Percentiles rank a stretch among this genome's conserved stretches.
Conservation (phyloP, 306 rosid species). For the Ammopiptanthus mongolicus region DNA sequence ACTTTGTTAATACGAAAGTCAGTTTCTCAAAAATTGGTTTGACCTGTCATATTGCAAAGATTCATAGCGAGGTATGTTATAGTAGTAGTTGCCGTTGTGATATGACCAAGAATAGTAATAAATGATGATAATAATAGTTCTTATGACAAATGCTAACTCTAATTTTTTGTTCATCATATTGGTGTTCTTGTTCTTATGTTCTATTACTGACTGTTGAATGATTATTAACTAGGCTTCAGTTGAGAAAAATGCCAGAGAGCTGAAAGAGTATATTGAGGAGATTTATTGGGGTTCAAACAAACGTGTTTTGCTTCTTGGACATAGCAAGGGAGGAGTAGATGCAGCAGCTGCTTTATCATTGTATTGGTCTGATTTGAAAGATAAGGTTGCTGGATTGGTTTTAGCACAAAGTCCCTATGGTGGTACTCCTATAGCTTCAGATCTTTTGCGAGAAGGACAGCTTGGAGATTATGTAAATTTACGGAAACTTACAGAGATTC, state of each 20-base stretch:
- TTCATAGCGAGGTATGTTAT: conserved; percentile 85
- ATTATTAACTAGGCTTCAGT: conserved; percentile 67
- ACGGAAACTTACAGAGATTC: conserved; percentile 86
- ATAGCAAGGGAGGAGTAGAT: conserved; percentile 99
- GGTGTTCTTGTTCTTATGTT: background rate
- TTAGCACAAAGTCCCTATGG: conserved; percentile 98
- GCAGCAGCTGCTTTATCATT: conserved; percentile 95
- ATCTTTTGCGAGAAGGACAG: conserved; percentile 94
- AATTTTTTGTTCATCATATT: background rate
- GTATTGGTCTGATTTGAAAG: conserved; percentile 95
- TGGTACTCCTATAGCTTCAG: conserved; percentile 96
- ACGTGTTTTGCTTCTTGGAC: conserved; percentile 93
- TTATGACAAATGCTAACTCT: background rate
- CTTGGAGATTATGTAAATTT: conserved; percentile 92
- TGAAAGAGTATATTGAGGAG: conserved; percentile 92
- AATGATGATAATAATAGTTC: conserved; percentile 8
- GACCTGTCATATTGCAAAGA: conserved; percentile 93
- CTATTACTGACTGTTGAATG: conserved; percentile 26
- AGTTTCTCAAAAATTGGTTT: conserved; percentile 91
- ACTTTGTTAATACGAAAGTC: conserved; percentile 73
- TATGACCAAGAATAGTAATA: background rate
- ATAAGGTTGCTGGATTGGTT: conserved; percentile 91
- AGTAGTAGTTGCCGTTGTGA: background rate
- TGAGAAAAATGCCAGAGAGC: conserved; percentile 92
- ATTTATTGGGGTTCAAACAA: conserved; percentile 91